Base-by-base conservation (phyloP, 306 rosid species). In the Astragalus glycyphyllos region DNA sequence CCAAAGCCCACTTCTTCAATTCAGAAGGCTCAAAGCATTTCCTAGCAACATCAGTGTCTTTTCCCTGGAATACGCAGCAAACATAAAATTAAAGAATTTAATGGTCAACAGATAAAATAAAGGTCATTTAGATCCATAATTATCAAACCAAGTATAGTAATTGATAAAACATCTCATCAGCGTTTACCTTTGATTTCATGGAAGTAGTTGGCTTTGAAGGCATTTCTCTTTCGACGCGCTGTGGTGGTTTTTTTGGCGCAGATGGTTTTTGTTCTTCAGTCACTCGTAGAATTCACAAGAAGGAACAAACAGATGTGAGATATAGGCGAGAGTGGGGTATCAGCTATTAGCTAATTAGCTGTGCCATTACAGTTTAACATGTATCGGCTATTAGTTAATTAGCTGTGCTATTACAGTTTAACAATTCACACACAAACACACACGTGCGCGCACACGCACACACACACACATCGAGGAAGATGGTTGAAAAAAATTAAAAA, bases 1-100 rank as follows among this genome's bases (percentile, higher is more conserved):
- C 74, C 40, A 74, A 40, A 40, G 92, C 95, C 97, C 99, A 94
- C 74, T 76, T 84, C 87, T 86, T 91, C 71, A 89, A 87, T 81
- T 83, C 74, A 51, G 81, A 84, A 72, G 86, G 85, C 55, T 88
- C 75, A 78, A 90, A 84, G 68, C 58, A 74, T 78, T 84, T 82
- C 49, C 70, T 34, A 29, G 80, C 64, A 44, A 76, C 34, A 38
- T 66, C 69, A 44, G 17, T 49, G 60, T 57, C 85, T 84, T 72
- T 82, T 56, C 80, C 79, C 92, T 81, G 87, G 55, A 74, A 63
- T 63, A 83, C 8, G 70, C 68, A 74, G 44, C 66, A 68, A 37
- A 68, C 31, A 71, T 11, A 41, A 41, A 54, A 38, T 55, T 38
- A 61, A 54, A 69, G 73, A 58, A 62, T 46, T 34, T 56, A 51